Percentiles rank a stretch among this genome's conserved stretches.
phyloP scores from a whole-genome alignment of 1,139 yeast species.

The Magnusiomyces tetraspermus region DNA sequence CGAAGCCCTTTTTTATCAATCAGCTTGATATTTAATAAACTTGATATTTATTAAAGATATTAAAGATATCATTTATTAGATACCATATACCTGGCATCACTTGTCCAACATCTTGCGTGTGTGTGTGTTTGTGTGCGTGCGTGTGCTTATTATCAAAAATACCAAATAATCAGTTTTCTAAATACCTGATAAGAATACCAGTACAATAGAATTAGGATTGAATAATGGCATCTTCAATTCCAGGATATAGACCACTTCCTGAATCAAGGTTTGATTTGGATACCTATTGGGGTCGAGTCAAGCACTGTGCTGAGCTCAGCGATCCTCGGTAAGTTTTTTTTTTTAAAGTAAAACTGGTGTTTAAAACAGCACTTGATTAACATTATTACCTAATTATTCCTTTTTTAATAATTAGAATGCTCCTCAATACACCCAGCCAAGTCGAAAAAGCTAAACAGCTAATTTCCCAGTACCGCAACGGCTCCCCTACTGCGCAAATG shows the following conservation, averaged over 20 bases:
- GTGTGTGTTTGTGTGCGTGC: no score
- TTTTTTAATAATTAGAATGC: slow-evolving; percentile 41
- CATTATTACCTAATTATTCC: not conserved
- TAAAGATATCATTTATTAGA: no score
- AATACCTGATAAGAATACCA: no score
- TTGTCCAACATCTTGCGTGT: no score
- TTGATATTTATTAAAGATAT: no score
- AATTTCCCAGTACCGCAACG: slow-evolving; percentile 65
- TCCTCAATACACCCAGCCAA: slow-evolving; percentile 58
- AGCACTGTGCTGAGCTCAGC: slow-evolving; percentile 85
- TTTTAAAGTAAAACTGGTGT: not conserved
- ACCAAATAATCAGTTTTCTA: no score
- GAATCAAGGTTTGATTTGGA: slow-evolving; percentile 66
- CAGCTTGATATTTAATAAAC: no score
- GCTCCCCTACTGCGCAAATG: slow-evolving; percentile 45
- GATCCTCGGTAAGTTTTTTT: slow-evolving; percentile 47
- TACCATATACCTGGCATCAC: no score
- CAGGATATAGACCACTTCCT: slow-evolving; percentile 73
- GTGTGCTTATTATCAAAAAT: no score
- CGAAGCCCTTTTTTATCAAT: no score
- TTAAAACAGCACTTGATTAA: not conserved
- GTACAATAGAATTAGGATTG: no score
- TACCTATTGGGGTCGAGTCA: slow-evolving; percentile 88
- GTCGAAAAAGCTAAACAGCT: slow-evolving; percentile 54
- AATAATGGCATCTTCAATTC: slow-evolving; percentile 85